These are phyloP conservation scores for Stentor coeruleus DNA, from an alignment of 73 alveolate species.

Conservation along the genomic window DNA sequence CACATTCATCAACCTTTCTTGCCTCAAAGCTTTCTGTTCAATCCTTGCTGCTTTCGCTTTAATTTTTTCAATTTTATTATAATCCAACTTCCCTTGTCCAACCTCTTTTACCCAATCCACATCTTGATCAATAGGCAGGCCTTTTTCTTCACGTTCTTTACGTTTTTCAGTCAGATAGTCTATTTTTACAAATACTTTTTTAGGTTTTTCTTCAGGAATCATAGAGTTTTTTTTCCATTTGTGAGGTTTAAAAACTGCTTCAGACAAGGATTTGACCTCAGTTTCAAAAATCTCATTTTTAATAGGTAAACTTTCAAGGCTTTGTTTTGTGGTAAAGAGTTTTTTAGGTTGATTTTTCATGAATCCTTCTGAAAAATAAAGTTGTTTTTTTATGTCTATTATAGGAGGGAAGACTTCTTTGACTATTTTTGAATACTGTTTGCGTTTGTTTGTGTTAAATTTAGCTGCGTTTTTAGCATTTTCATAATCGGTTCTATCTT, in stretches of 20 bases:
- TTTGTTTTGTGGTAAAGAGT: neutral
- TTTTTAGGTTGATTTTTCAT: neutral
- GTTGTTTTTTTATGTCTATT: neutral
- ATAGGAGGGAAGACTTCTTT: conserved; percentile 10
- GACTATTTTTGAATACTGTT: neutral
- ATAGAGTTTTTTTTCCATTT: neutral
- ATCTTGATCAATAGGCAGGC: too few relatives aligned
- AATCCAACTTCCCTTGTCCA: too few relatives aligned
- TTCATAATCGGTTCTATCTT: neutral
- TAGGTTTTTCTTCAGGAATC: conserved; percentile 8
- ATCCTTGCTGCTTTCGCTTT: conserved; percentile 6
- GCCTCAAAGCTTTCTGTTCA: neutral
- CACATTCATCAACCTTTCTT: neutral
- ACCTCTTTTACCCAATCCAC: too few relatives aligned
- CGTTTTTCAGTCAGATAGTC: conserved; percentile 21
- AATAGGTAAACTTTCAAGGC: neutral
- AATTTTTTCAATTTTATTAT: neutral
- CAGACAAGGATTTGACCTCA: neutral
- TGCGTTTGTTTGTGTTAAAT: neutral
- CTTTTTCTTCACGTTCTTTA: neutral
- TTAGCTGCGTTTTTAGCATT: neutral
- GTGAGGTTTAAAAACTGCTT: too few relatives aligned
- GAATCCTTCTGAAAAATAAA: neutral
- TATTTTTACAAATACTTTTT: neutral
- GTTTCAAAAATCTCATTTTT: neutral